phyloP scores from a whole-genome alignment of 2,329 filamentous ascomycete genomes.

The Sporothrix curviconia region DNA sequence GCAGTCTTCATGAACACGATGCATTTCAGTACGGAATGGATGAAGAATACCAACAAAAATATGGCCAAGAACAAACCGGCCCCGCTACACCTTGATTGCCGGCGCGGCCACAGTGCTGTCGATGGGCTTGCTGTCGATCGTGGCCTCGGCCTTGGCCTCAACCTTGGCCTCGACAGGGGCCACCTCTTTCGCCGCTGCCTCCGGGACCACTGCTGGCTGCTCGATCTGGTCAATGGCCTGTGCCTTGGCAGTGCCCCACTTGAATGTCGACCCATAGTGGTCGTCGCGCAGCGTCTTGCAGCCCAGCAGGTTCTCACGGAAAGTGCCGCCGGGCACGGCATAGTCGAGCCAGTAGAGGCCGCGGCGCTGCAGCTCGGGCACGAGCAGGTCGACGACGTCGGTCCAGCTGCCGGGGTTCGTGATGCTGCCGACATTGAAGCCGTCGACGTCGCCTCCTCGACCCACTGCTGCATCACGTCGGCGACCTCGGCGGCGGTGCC shows the following conservation, averaged over 20 bases:
- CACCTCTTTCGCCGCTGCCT: background rate
- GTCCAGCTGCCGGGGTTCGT: conserved; percentile 52
- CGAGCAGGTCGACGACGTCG: conserved; percentile 56
- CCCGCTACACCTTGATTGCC: background rate
- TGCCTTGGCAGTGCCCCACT: conserved; percentile 6
- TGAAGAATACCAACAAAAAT: background rate
- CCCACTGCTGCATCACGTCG: conserved; percentile 61
- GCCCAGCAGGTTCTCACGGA: conserved; percentile 6
- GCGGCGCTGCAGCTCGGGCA: conserved; percentile 54
- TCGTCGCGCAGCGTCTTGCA: conserved; percentile 4
- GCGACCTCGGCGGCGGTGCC: conserved; percentile 60
- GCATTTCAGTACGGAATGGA: no score
- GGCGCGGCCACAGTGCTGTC: background rate
- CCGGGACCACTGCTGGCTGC: background rate
- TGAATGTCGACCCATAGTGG: conserved; percentile 6
- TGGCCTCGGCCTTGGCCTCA: background rate
- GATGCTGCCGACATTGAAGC: conserved; percentile 57
- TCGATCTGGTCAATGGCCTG: background rate
- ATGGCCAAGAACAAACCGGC: no score
- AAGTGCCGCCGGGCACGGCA: conserved; percentile 5
- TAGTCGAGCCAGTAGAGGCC: conserved; percentile 28
- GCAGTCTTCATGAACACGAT: no score
- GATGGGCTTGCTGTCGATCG: conserved; percentile 1
- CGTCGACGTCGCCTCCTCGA: conserved; percentile 63
- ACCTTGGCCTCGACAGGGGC: background rate